These are phyloP conservation scores for Entomortierella beljakovae DNA, from an alignment of 192 early-diverging fungal species.

Conservation along the genomic window DNA sequence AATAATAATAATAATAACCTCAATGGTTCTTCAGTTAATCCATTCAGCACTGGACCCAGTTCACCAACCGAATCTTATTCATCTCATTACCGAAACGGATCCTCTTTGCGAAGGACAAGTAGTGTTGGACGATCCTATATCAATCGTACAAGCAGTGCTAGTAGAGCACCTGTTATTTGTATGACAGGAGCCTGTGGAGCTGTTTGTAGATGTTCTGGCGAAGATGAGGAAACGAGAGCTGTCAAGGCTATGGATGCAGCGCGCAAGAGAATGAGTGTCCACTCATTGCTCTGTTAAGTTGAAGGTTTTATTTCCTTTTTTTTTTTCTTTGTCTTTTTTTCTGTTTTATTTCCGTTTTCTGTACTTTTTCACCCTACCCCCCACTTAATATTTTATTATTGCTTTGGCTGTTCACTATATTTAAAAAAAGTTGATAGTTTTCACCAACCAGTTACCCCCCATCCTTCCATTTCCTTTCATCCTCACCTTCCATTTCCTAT, in stretches of 20 bases:
- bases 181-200: slow-evolving; percentile 45
- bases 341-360: background rate
- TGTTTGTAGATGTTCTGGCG: slow-evolving; percentile 42
- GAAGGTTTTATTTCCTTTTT: background rate
- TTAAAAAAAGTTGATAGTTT: too few species aligned
- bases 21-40: slow-evolving; percentile 4
- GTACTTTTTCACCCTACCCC: too few species aligned
- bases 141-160: slow-evolving; percentile 7
- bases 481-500: background rate
- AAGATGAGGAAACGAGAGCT: slow-evolving; percentile 47
- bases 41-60: slow-evolving; percentile 40
- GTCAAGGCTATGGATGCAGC: slow-evolving; percentile 52
- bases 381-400: too few species aligned
- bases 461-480: background rate
- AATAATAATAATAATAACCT: too few species aligned
- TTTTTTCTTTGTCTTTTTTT: background rate
- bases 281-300: slow-evolving; percentile 47
- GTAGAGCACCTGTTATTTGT: slow-evolving; percentile 11
- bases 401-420: too few species aligned
- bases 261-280: slow-evolving; percentile 52
- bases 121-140: slow-evolving; percentile 33
- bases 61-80: slow-evolving; percentile 27
- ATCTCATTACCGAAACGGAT: background rate
- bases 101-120: slow-evolving; percentile 19
- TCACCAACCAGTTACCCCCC: too few species aligned